Evolutionary conservation across 2,329 filamentous ascomycete genomes (phyloP).

Genomic region (Diaporthe capsici): DNA sequence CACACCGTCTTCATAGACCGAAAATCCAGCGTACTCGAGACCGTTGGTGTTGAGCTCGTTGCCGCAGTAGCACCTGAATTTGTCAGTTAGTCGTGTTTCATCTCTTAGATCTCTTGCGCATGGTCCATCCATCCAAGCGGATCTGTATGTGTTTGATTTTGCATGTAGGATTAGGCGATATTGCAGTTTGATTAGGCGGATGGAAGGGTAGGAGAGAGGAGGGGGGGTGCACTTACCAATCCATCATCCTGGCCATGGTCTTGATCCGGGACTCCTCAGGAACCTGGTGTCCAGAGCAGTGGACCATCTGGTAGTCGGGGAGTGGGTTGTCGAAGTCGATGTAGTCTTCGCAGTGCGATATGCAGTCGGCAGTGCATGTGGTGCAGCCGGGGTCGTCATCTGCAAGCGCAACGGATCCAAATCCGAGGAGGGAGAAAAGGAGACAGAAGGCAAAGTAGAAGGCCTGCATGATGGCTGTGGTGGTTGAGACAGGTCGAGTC

Average conservation of each 20-base stretch:
- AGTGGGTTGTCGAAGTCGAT: neutral
- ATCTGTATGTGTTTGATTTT: neutral
- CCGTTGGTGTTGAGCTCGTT: neutral
- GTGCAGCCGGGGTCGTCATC: neutral
- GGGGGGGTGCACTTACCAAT: neutral
- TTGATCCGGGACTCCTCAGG: neutral
- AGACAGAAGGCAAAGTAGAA: neutral
- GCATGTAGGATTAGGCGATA: neutral
- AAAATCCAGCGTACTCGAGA: conserved; percentile 9
- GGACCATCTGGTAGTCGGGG: neutral
- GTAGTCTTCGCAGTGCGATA: neutral
- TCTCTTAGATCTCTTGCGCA: neutral
- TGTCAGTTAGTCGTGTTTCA: neutral
- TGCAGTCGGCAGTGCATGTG: no score
- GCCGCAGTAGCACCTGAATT: conserved; percentile 4
- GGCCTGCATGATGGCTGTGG: neutral
- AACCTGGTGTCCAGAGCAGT: neutral
- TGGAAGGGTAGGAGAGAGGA: neutral
- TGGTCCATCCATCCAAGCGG: neutral
- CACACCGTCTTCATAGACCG: neutral
- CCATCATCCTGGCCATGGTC: conserved; percentile 15
- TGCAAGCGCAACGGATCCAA: neutral
- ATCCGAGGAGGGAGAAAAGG: neutral
- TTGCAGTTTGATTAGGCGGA: fast-evolving
- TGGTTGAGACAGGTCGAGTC: neutral